A percentile compares a stretch with the other conserved stretches of the same genome.
Conservation (phyloP, 331 rosid genomes). For the Malus hybrid region DNA sequence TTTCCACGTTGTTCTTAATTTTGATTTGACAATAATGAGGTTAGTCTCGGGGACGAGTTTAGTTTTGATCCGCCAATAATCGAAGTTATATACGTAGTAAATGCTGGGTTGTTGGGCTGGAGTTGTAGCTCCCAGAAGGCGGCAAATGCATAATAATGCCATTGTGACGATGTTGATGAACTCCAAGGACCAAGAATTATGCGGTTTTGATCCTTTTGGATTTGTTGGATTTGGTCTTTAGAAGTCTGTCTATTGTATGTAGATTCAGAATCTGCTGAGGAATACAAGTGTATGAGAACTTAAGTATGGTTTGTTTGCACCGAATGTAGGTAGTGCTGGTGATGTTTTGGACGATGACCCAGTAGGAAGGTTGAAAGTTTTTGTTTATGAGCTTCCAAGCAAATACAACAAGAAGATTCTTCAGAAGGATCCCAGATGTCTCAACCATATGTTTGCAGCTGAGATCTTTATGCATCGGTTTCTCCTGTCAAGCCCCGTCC, state of each 20-base stretch:
- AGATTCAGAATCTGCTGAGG: neutral
- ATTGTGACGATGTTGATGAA: neutral
- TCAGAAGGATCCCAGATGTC: conserved; percentile 71
- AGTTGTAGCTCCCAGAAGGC: neutral
- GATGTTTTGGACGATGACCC: conserved; percentile 74
- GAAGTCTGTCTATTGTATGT: neutral
- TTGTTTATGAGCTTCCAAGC: conserved; percentile 78
- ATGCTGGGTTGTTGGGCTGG: neutral
- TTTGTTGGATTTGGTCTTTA: neutral
- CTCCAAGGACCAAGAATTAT: neutral
- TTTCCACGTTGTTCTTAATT: neutral
- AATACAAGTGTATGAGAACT: neutral
- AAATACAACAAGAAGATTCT: conserved; percentile 71
- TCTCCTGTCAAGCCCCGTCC: conserved; percentile 65
- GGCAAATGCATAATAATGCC: neutral
- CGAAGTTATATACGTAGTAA: neutral
- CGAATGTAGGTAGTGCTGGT: conserved; percentile 60
- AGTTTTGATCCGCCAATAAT: neutral
- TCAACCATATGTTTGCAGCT: conserved; percentile 70
- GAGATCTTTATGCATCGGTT: conserved; percentile 74
- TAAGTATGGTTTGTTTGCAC: conserved; percentile 12
- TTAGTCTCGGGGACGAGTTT: neutral
- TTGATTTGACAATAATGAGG: neutral
- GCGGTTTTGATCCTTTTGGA: neutral
- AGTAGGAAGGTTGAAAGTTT: conserved; percentile 72